Percentiles rank a stretch among this genome's conserved stretches.
phyloP scores from a whole-genome alignment of 1,284 basidiomycete genomes.

The Microbotryum violaceum region DNA sequence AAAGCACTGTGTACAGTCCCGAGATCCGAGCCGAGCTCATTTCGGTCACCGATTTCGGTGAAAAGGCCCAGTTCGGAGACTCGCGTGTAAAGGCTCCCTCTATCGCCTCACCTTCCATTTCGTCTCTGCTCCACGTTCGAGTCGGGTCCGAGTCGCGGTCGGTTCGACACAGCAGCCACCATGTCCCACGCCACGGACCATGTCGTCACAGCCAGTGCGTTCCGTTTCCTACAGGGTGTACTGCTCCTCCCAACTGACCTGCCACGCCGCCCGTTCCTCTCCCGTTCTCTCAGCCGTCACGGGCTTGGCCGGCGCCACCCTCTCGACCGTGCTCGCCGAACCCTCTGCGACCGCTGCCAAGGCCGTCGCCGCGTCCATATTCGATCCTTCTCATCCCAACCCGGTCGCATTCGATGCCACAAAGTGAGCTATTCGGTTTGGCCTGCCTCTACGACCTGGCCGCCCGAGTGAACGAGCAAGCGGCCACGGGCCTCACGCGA shows the following conservation, averaged over 20 bases:
- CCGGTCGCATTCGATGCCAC: conserved; percentile 14
- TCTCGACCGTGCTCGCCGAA: conserved; percentile 12
- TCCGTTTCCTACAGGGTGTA: too few relatives aligned
- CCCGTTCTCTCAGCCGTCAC: conserved; percentile 16
- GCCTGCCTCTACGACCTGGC: not conserved
- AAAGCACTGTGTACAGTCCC: too few relatives aligned
- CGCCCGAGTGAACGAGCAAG: too few relatives aligned
- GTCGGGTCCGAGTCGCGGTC: not conserved
- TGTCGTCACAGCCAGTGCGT: conserved; percentile 22
- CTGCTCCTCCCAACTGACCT: not conserved
- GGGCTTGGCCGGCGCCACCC: conserved; percentile 6
- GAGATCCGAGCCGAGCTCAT: too few relatives aligned
- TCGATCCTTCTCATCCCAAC: conserved; percentile 19
- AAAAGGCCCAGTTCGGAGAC: too few relatives aligned
- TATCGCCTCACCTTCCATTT: too few relatives aligned
- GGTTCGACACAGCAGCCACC: not conserved
- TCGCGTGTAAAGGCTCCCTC: not conserved
- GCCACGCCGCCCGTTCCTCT: not conserved
- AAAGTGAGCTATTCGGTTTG: conserved; percentile 8
- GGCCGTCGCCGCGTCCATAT: conserved; percentile 22
- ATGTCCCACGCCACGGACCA: not conserved
- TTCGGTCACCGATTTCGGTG: too few relatives aligned
- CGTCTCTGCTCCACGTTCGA: not conserved
- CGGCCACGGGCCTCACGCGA: not conserved
- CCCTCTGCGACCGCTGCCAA: not conserved